A percentile compares a stretch with the other conserved stretches of the same genome.
These are phyloP conservation scores for Phaffia rhodozyma DNA, from an alignment of 1,284 basidiomycete genomes.

Conservation along the genomic window DNA sequence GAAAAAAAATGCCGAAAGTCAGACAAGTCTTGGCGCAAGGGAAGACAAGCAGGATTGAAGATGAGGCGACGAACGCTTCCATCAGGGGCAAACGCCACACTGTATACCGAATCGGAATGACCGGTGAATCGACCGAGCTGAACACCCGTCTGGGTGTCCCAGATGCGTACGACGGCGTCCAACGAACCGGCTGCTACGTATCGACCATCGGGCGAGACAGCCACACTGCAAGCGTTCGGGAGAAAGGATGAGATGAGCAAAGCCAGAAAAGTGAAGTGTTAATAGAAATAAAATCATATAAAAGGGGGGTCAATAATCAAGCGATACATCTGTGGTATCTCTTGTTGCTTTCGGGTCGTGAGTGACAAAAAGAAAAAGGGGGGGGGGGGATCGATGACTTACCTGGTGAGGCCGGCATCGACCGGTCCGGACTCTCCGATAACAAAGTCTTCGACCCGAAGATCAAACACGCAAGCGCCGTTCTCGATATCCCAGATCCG, in stretches of 20 bases:
- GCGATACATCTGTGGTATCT: too few relatives aligned
- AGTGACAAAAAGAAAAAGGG: neutral
- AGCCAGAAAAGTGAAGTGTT: neutral
- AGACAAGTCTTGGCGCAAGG: neutral
- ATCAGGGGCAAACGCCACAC: constrained; percentile 76
- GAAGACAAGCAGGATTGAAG: neutral
- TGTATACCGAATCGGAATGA: constrained; percentile 72
- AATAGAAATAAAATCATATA: neutral
- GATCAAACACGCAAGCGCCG: constrained; percentile 42
- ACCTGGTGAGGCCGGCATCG: constrained; percentile 59
- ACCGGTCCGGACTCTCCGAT: constrained; percentile 42
- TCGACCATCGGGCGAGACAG: constrained; percentile 67
- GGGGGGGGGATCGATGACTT: neutral
- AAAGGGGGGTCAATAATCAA: too few relatives aligned
- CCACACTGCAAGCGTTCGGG: constrained; percentile 43
- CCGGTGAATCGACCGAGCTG: constrained; percentile 64
- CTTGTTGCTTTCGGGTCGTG: too few relatives aligned
- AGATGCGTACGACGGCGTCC: constrained; percentile 73
- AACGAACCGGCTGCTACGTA: constrained; percentile 72
- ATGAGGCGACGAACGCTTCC: constrained; percentile 42
- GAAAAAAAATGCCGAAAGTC: neutral
- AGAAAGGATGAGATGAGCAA: neutral
- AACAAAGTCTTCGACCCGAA: constrained; percentile 39
- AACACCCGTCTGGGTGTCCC: constrained; percentile 62
- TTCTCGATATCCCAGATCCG: constrained; percentile 73